These are phyloP conservation scores for Capsicum rhomboideum DNA, from an alignment of 257 asterid genomes.

Conservation along the genomic window DNA sequence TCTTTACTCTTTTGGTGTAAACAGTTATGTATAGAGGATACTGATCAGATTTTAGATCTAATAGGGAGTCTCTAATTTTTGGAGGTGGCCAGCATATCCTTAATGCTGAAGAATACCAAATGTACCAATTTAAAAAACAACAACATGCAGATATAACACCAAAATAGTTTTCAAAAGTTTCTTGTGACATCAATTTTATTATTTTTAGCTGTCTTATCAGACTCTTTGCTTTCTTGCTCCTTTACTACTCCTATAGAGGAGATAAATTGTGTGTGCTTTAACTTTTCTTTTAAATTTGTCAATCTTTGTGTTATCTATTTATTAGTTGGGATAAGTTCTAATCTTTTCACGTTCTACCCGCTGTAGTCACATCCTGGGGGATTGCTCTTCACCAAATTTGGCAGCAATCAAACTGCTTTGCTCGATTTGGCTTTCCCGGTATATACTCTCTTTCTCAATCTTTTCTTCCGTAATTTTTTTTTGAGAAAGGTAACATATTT, in stretches of 20 bases:
- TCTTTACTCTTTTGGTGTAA: too few species aligned
- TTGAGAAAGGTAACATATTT: not conserved
- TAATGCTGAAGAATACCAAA: too few species aligned
- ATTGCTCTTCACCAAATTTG: slow-evolving; percentile 74
- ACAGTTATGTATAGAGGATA: too few species aligned
- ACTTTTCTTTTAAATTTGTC: not conserved
- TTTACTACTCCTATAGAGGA: not conserved
- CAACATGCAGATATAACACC: too few species aligned
- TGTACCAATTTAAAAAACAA: too few species aligned
- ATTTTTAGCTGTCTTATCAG: not conserved
- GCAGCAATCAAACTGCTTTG: slow-evolving; percentile 80
- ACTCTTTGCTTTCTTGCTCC: not conserved
- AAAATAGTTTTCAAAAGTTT: not conserved
- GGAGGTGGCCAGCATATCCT: too few species aligned
- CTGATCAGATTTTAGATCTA: too few species aligned
- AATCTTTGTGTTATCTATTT: not conserved
- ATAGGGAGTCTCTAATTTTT: too few species aligned
- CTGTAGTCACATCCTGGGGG: slow-evolving; percentile 87
- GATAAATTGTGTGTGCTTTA: not conserved
- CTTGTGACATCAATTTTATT: not conserved
- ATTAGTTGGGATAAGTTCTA: not conserved
- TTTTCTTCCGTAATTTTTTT: not conserved
- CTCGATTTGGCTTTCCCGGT: slow-evolving; percentile 92
- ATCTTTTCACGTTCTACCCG: slow-evolving; percentile 3
- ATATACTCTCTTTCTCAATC: slow-evolving; percentile 5